Conservation (phyloP, 768 basidiomycete genomes). For the Leucocoprinus sp. region DNA sequence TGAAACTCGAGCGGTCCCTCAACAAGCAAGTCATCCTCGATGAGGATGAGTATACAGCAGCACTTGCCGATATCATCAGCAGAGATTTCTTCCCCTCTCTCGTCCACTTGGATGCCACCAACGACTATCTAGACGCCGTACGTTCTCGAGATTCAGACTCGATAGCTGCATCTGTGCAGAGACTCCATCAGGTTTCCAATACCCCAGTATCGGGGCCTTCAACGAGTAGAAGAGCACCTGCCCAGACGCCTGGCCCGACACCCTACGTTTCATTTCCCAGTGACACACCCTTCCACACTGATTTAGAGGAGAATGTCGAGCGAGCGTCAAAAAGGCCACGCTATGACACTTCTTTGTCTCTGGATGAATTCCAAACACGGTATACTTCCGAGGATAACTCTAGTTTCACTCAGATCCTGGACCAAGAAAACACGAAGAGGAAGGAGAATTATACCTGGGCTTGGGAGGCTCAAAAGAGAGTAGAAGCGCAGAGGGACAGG, state of each 20-base stretch:
- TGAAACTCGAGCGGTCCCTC: conserved; percentile 43
- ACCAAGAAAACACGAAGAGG: conserved; percentile 79
- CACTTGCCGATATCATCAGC: conserved; percentile 86
- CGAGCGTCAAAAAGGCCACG: conserved; percentile 46
- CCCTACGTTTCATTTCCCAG: conserved; percentile 51
- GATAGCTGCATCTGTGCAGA: conserved; percentile 69
- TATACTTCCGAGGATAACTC: conserved; percentile 98
- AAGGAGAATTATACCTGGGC: conserved; percentile 88
- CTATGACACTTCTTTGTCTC: conserved; percentile 52
- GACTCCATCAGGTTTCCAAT: conserved; percentile 51
- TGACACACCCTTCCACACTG: conserved; percentile 50
- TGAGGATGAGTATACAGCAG: conserved; percentile 93
- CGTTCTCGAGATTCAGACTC: conserved; percentile 66
- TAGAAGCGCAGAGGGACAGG: conserved; percentile 56
- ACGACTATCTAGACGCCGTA: conserved; percentile 77
- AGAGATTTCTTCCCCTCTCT: conserved; percentile 98
- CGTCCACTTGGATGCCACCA: conserved; percentile 81
- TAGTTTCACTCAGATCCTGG: conserved; percentile 88
- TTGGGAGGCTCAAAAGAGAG: conserved; percentile 83
- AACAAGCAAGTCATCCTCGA: conserved; percentile 68
- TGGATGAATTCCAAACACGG: conserved; percentile 83
- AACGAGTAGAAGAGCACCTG: conserved; percentile 21
- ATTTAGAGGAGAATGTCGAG: conserved; percentile 17
- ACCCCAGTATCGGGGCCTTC: conserved; percentile 36
- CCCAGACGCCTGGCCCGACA: conserved; percentile 51